A percentile compares a stretch with the other conserved stretches of the same genome.
phyloP scores from a whole-genome alignment of 1,284 basidiomycete genomes.

The Ceratobasidium sp. region DNA sequence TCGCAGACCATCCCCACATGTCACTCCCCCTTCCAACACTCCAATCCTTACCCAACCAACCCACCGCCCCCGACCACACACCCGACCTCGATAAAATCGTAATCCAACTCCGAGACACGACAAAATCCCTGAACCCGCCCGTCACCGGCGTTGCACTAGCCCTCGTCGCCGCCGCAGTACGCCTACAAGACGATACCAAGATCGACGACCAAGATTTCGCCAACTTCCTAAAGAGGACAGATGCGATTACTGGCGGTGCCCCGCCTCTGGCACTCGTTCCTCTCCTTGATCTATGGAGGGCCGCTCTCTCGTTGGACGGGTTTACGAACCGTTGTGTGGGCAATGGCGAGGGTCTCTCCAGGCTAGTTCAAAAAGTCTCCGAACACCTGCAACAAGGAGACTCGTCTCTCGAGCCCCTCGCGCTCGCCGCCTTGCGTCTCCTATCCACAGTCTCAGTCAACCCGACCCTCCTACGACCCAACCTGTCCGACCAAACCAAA shows the following conservation, averaged over 20 bases:
- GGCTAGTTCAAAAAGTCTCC: slow-evolving; percentile 59
- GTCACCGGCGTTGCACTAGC: not conserved
- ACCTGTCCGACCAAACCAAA: slow-evolving; percentile 52
- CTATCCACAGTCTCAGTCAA: slow-evolving; percentile 78
- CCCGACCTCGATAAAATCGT: slow-evolving; percentile 53
- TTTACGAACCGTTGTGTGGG: slow-evolving; percentile 67
- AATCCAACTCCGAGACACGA: not conserved
- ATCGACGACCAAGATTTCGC: not conserved
- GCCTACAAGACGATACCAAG: not conserved
- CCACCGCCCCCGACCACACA: slow-evolving; percentile 80
- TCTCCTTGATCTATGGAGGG: slow-evolving; percentile 85
- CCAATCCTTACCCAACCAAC: slow-evolving; percentile 74
- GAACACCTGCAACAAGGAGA: slow-evolving; percentile 59
- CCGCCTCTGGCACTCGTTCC: slow-evolving; percentile 79
- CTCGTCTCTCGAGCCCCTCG: slow-evolving; percentile 64
- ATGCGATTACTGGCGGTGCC: slow-evolving; percentile 64
- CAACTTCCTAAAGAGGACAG: slow-evolving; percentile 58
- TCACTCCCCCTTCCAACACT: slow-evolving; percentile 72
- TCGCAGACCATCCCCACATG: slow-evolving; percentile 80
- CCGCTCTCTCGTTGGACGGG: slow-evolving; percentile 75
- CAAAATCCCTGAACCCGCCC: not conserved
- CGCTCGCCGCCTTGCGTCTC: slow-evolving; percentile 79
- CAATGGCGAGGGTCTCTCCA: slow-evolving; percentile 25
- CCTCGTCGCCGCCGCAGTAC: not conserved
- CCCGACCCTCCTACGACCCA: slow-evolving; percentile 62